phyloP scores from a whole-genome alignment of 306 rosid genomes.

The Psophocarpus tetragonolobus region DNA sequence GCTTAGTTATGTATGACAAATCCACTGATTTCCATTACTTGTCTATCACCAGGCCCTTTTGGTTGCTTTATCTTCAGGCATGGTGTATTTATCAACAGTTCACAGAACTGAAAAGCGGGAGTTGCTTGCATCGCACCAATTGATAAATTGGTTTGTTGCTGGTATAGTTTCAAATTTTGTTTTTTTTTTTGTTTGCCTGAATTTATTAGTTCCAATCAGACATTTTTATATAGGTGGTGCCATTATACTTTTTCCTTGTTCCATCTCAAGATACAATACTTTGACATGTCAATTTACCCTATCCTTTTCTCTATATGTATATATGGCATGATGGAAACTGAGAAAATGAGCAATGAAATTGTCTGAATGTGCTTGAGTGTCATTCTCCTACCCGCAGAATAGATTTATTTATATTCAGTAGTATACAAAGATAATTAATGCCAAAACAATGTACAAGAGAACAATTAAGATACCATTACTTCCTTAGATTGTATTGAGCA shows the following conservation, averaged over 20 bases:
- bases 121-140: slow-evolving; percentile 69
- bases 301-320: neutral
- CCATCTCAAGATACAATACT: neutral
- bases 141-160: slow-evolving; percentile 73
- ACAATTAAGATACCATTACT: neutral
- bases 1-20: slow-evolving; percentile 19
- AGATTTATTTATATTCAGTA: neutral
- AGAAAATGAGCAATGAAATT: too few species aligned
- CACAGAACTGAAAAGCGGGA: slow-evolving; percentile 77
- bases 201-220: neutral
- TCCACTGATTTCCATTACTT: slow-evolving; percentile 13
- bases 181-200: slow-evolving; percentile 16
- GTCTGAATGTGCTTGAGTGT: neutral
- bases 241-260: neutral
- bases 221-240: neutral
- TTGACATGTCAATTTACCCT: neutral
- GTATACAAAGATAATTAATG: too few species aligned
- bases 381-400: neutral
- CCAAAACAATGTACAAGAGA: neutral
- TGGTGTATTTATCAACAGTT: slow-evolving; percentile 83
- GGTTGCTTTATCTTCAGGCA: slow-evolving; percentile 74
- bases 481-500: neutral
- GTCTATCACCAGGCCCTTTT: slow-evolving; percentile 57
- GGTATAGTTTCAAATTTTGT: slow-evolving; percentile 55
- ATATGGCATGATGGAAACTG: neutral